Evolutionary conservation across 352 stramenopile species (phyloP).

Genomic region (Globisporangium radiosum): DNA sequence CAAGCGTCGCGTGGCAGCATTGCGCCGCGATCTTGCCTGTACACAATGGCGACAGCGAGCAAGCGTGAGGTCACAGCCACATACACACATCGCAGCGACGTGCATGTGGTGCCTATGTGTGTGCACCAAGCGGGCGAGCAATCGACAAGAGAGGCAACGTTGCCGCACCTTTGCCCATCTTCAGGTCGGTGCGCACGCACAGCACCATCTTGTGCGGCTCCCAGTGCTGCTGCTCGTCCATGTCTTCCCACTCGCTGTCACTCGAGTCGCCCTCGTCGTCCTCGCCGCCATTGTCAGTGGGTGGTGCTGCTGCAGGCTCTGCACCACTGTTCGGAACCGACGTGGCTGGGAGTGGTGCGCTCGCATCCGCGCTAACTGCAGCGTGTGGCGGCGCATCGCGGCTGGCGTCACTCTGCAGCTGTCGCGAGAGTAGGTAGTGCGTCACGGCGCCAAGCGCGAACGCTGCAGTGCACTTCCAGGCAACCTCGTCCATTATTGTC

Average conservation of each 20-base stretch:
- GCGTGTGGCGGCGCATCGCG: neutral
- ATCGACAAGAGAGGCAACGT: conserved; percentile 27
- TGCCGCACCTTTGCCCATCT: conserved; percentile 92
- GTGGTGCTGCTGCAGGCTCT: neutral
- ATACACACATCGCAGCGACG: conserved; percentile 22
- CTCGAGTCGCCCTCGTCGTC: conserved; percentile 29
- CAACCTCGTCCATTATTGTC: conserved; percentile 40
- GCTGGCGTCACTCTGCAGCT: conserved; percentile 24
- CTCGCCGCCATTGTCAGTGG: conserved; percentile 9
- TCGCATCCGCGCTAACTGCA: conserved; percentile 1
- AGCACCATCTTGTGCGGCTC: conserved; percentile 92
- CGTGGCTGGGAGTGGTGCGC: neutral
- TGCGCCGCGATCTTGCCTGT: conserved; percentile 82
- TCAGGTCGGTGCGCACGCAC: conserved; percentile 91
- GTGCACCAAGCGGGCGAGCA: neutral
- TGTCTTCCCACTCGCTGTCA: conserved; percentile 58
- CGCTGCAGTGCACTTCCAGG: conserved; percentile 72
- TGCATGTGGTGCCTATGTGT: conserved; percentile 6
- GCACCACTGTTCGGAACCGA: no score
- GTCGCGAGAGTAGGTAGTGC: conserved; percentile 47
- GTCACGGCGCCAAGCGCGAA: conserved; percentile 67
- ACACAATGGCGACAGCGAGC: neutral
- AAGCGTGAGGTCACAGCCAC: neutral
- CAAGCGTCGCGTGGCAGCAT: conserved; percentile 89
- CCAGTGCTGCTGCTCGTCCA: conserved; percentile 41